Base-by-base conservation (phyloP, 352 stramenopile genomes). In the Phytophthora hibernalis region DNA sequence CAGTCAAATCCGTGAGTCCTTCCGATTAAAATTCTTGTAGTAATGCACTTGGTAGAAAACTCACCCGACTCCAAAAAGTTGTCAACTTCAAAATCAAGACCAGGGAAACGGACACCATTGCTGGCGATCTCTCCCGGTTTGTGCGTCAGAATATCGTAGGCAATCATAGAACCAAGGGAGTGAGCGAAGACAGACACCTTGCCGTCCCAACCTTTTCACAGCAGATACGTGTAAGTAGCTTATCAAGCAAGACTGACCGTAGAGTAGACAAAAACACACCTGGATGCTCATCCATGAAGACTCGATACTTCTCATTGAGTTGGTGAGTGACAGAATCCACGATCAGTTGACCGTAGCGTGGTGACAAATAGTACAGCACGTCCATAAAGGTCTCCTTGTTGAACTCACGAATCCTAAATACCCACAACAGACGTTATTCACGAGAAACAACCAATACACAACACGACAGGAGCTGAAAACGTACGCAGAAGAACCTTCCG, bases 311-410 rank as follows among this genome's bases (percentile, higher is more conserved):
- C 28, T 97, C 79, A 49, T 93, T 96, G 10, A 96, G 72, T 62
- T 96, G 85, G 47, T 91, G 68, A 15, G 87, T 94, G 50, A 98
- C 92, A 5, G 93, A 93, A 72, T 97, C 83, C 42, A 98, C 80
- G 47, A 98, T 97, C 18, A 97, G 74, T 59, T 98, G 92, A 7
- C 94, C 90, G 65, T 97, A 97, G 3, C 87, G 77, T 33, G 92
- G 89, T 16, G 86, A 96, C 65, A 98, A 75, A 73, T 98, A 98
- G 50, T 97, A 98, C 4, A 98, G 66, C n/a, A 97, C 85, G 54
- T 98, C 93, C 87, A 98, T 96, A 30, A 98, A 77, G 0, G 93
- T 97, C 70, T 98, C 92, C 65, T 98, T 98, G 64, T 91, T 97
- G 65, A 98, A 98, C 28, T 97, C 81, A 38, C 93, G 82, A 66